Conservation (phyloP, 2,329 filamentous ascomycete genomes). For the Fusarium sarcochroum region DNA sequence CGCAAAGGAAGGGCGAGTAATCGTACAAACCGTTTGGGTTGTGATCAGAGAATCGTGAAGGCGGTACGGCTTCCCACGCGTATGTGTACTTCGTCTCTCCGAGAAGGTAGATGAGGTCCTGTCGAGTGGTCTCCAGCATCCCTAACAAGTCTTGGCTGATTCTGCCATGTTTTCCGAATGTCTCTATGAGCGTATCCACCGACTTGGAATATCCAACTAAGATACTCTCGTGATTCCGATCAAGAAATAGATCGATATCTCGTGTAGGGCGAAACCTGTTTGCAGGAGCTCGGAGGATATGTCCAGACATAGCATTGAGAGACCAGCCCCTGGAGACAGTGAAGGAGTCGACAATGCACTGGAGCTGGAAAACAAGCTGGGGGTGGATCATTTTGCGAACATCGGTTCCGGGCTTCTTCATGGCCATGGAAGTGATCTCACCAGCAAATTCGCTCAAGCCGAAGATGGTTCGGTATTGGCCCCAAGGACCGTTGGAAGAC, state of each 20-base stretch:
- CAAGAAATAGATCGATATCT: constrained; percentile 61
- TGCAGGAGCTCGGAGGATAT: constrained; percentile 55
- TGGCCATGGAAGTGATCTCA: constrained; percentile 59
- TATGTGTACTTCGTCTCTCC: constrained; percentile 34
- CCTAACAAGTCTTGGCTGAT: background rate
- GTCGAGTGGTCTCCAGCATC: constrained; percentile 14
- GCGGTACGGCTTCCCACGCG: constrained; percentile 48
- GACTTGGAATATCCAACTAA: constrained; percentile 24
- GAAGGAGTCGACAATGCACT: constrained; percentile 65
- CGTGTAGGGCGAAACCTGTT: constrained; percentile 54
- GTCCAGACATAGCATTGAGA: constrained; percentile 49
- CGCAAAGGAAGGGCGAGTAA: constrained; percentile 64
- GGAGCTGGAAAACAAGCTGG: constrained; percentile 64
- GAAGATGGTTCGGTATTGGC: constrained; percentile 54
- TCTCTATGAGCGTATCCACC: background rate
- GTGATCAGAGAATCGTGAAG: constrained; percentile 58
- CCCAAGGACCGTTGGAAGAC: constrained; percentile 55
- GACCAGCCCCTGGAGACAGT: constrained; percentile 61
- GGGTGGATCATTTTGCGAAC: constrained; percentile 59
- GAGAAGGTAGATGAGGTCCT: constrained; percentile 36
- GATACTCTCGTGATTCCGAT: constrained; percentile 51
- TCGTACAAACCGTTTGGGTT: constrained; percentile 62
- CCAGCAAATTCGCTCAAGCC: constrained; percentile 63
- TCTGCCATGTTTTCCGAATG: constrained; percentile 4
- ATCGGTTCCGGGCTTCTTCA: constrained; percentile 58